Conservation (phyloP, 331 rosid species). For the Dryas integrifolia region DNA sequence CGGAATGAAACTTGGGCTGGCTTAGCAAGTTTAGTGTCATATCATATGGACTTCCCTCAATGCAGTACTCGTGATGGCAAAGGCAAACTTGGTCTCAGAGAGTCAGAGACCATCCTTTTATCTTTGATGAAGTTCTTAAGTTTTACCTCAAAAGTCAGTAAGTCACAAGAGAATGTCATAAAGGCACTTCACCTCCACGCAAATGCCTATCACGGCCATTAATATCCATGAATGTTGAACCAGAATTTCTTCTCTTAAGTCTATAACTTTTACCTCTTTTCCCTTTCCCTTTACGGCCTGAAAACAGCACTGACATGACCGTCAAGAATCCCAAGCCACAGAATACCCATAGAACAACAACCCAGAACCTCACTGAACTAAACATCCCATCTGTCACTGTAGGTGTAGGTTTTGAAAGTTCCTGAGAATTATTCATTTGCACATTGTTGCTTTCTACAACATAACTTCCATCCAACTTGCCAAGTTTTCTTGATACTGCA, state of each 20-base stretch:
- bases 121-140: not conserved
- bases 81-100: slow-evolving; percentile 4
- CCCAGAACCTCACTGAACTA: slow-evolving; percentile 72
- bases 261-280: slow-evolving; percentile 54
- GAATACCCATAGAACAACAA: slow-evolving; percentile 67
- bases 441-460: slow-evolving; percentile 24
- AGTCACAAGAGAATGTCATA: slow-evolving; percentile 20
- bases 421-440: slow-evolving; percentile 30
- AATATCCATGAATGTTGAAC: slow-evolving; percentile 48
- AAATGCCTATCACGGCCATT: slow-evolving; percentile 58
- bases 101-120: no score
- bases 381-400: slow-evolving; percentile 53
- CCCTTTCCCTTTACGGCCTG: slow-evolving; percentile 58
- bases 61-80: not conserved
- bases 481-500: slow-evolving; percentile 47
- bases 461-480: slow-evolving; percentile 38
- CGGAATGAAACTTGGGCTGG: slow-evolving; percentile 8
- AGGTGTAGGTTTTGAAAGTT: slow-evolving; percentile 26
- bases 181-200: slow-evolving; percentile 44
- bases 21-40: not conserved
- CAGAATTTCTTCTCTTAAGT: slow-evolving; percentile 62
- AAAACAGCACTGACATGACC: slow-evolving; percentile 42
- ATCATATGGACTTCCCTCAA: not conserved
- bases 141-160: slow-evolving; percentile 11
- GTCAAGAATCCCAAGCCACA: slow-evolving; percentile 76